Conservation (phyloP, 805 yeast genomes). For the Candida silvatica region DNA sequence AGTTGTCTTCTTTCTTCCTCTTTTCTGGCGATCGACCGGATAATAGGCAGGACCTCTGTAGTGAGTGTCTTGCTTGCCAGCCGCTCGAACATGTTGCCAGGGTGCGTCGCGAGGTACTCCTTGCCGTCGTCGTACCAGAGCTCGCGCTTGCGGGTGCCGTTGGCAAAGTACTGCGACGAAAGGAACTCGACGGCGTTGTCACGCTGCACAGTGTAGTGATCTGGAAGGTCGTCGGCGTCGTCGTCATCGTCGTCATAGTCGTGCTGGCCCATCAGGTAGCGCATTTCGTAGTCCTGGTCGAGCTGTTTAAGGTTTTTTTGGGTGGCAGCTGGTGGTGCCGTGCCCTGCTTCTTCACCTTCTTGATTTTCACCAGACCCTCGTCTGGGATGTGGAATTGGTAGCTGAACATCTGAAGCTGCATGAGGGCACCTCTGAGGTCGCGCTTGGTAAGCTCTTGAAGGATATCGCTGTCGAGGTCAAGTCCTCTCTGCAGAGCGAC, state of each 20-base stretch:
- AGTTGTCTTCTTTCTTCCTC: conserved; percentile 12
- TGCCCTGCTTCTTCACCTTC: not conserved
- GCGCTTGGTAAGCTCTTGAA: conserved; percentile 8
- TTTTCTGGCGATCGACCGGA: conserved; percentile 21
- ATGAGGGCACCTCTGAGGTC: conserved; percentile 22
- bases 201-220: not conserved
- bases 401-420: conserved; percentile 23
- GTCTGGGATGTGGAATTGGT: conserved; percentile 8
- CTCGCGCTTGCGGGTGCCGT: conserved; percentile 16
- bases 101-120: conserved; percentile 15
- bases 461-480: conserved; percentile 12
- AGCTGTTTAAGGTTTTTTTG: not conserved
- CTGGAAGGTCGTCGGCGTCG: not conserved
- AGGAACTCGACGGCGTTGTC: conserved; percentile 16
- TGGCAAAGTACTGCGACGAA: conserved; percentile 16
- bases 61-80: conserved; percentile 8
- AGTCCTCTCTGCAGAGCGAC: conserved; percentile 20
- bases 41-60: conserved; percentile 18
- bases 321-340: not conserved
- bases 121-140: conserved; percentile 12
- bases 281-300: not conserved
- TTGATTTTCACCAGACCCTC: conserved; percentile 10
- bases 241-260: too few species aligned
- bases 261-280: too few species aligned
- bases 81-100: conserved; percentile 15